Conservation (phyloP, 176 grass and related monocot genomes). For the Carex pumila region DNA sequence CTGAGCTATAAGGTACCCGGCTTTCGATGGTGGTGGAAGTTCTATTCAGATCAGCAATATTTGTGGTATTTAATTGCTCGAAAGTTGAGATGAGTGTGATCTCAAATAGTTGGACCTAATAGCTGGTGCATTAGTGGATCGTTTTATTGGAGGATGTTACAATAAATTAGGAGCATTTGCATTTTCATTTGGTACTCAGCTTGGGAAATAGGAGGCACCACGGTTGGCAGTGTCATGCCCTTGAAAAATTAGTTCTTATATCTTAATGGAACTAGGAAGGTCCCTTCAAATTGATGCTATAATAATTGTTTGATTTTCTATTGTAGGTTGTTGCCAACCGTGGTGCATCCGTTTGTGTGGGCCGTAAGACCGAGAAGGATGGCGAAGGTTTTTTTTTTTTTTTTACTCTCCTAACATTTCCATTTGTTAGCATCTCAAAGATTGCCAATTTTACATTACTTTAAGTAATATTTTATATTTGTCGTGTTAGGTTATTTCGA, state of each 20-base stretch:
- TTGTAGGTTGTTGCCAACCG: constrained; percentile 86
- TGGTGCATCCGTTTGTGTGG: constrained; percentile 85
- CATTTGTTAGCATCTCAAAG: neutral
- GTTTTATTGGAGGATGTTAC: no score
- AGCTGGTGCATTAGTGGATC: no score
- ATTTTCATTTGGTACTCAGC: no score
- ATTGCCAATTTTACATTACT: neutral
- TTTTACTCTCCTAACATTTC: neutral
- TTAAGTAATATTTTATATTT: neutral
- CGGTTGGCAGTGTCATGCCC: neutral
- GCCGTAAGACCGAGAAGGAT: constrained; percentile 77
- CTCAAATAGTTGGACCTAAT: no score
- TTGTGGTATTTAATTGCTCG: no score
- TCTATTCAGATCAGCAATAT: no score
- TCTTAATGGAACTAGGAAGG: neutral
- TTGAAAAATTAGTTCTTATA: neutral
- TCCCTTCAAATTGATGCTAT: neutral
- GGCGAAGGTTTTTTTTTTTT: constrained; percentile 46
- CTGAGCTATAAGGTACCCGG: no score
- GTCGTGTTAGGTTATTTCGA: constrained; percentile 65
- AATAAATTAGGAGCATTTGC: no score
- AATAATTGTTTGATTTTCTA: neutral
- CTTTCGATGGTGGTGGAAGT: no score
- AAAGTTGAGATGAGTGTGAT: no score
- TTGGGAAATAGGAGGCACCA: no score